Evolutionary conservation across 2,329 filamentous ascomycete genomes (phyloP), one percentile per base, ranked within the genome.

Genomic region (Stagonosporopsis rhizophila): DNA sequence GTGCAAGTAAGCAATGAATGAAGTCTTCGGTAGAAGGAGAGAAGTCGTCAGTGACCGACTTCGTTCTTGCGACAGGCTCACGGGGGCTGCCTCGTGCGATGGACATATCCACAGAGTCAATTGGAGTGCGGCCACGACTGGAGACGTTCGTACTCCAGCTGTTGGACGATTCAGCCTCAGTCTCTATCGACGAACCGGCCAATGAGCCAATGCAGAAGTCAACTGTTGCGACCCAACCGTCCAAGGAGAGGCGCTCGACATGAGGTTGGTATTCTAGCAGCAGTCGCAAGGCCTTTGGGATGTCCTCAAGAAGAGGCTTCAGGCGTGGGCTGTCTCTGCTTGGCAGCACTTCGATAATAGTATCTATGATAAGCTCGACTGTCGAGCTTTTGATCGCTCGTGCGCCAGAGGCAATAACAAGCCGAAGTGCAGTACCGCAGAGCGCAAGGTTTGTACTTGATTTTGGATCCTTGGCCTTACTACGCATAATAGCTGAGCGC

Each of bases 261-360:
- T 96, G 92, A 17, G 91, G 84, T 41, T 87, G 85, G 66, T 90
- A 85, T 38, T 87, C 85, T 17, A 98, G 82, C 3, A 97, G 77
- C 25, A 84, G 81, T 4, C 84, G 80, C 62, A 99, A 78, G 19
- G 87, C 85, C 78, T 91, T 96, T 63, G 91, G 83, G 72, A 97
- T 96, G 69, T 95, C 87, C 44, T 87, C 82, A 5, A 99, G 81
- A 12, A 89, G 88, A 11, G 19, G 25, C 54, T 87, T 82, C 61
- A 91, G 87, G 50, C 89, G 85, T 2, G 80, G 82, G 14, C 86
- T 86, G 50, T 87, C 84, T 1, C 82, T 75, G 15, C 80, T 83
- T 2, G 87, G 85, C 3, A 96, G 80, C 17, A 87, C 86, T 62
- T 96, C 87, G 3, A 86, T 88, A 58, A 98, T 89, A 75, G 96